A percentile compares a stretch with the other conserved stretches of the same genome.
Evolutionary conservation across 148 eudicot species (phyloP).

Genomic region (Vaccinium darrowii): DNA sequence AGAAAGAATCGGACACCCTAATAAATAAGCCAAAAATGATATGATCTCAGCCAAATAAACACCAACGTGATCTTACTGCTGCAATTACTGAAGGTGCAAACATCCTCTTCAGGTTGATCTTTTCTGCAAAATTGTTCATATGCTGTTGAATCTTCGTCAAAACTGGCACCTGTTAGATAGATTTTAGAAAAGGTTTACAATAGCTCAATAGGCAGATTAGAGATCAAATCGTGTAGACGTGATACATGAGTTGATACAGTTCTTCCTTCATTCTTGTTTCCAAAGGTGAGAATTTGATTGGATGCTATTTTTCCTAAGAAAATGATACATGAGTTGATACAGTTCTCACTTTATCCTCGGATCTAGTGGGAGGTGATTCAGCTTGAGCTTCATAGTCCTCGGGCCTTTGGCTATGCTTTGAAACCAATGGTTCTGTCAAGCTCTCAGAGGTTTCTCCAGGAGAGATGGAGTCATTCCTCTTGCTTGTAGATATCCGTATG

Average conservation of each 20-base stretch:
- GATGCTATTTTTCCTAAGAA: not conserved
- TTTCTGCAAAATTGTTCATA: slow-evolving; percentile 6
- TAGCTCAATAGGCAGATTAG: not conserved
- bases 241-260: not conserved
- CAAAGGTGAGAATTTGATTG: not conserved
- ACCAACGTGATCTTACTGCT: slow-evolving; percentile 14
- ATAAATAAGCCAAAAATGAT: not conserved
- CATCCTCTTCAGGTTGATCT: slow-evolving; percentile 23
- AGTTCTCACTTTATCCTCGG: not conserved
- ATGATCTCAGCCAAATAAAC: not conserved
- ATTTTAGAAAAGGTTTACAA: not conserved
- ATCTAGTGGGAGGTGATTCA: not conserved
- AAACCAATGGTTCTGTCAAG: slow-evolving; percentile 7
- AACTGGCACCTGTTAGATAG: slow-evolving; percentile 13
- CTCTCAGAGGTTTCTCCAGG: not conserved
- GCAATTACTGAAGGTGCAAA: slow-evolving; percentile 28
- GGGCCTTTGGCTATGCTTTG: not conserved
- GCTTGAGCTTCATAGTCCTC: slow-evolving; percentile 11
- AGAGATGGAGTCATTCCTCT: not conserved
- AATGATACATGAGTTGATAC: not conserved
- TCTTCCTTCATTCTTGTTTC: not conserved
- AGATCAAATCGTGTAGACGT: not conserved
- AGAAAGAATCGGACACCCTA: not conserved
- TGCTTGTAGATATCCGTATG: slow-evolving; percentile 33
- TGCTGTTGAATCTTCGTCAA: slow-evolving; percentile 8